These are phyloP conservation scores for Phytophthora lateralis DNA, from an alignment of 352 stramenopile genomes.

Conservation along the genomic window DNA sequence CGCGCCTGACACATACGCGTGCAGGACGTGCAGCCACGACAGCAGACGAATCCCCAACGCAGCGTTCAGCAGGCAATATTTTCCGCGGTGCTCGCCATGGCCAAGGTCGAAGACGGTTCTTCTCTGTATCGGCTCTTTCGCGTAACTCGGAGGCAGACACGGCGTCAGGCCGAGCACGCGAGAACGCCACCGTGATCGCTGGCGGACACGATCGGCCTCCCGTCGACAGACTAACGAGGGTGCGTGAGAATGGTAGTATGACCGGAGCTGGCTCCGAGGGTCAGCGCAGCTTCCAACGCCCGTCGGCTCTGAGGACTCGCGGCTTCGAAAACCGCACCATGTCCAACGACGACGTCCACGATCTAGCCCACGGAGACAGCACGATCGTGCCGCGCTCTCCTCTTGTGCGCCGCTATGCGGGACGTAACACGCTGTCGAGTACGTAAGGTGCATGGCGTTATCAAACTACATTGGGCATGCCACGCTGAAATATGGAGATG, in stretches of 20 bases:
- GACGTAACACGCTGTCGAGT: slow-evolving; percentile 29
- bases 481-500: slow-evolving; percentile 11
- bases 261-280: slow-evolving; percentile 18
- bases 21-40: slow-evolving; percentile 23
- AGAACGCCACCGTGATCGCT: slow-evolving; percentile 16
- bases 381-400: slow-evolving; percentile 27
- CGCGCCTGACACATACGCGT: slow-evolving; percentile 6
- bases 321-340: slow-evolving; percentile 38
- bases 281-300: slow-evolving; percentile 26
- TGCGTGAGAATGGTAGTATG: slow-evolving; percentile 25
- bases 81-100: slow-evolving; percentile 69
- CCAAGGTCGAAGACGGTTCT: slow-evolving; percentile 55
- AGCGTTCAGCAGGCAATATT: slow-evolving; percentile 62
- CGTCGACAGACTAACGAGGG: slow-evolving; percentile 6
- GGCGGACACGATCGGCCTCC: slow-evolving; percentile 1
- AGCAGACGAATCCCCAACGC: slow-evolving; percentile 14
- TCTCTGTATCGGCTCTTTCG: slow-evolving; percentile 38
- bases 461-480: slow-evolving; percentile 2
- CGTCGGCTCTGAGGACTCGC: slow-evolving; percentile 22
- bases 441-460: slow-evolving; percentile 19
- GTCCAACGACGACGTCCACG: slow-evolving; percentile 38
- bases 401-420: slow-evolving; percentile 52
- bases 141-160: not conserved
- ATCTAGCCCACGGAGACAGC: slow-evolving; percentile 24
- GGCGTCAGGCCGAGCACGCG: slow-evolving; percentile 1